A percentile compares a stretch with the other conserved stretches of the same genome.
These are phyloP conservation scores for Globisporangium lucens DNA, from an alignment of 352 stramenopile genomes.

Conservation along the genomic window DNA sequence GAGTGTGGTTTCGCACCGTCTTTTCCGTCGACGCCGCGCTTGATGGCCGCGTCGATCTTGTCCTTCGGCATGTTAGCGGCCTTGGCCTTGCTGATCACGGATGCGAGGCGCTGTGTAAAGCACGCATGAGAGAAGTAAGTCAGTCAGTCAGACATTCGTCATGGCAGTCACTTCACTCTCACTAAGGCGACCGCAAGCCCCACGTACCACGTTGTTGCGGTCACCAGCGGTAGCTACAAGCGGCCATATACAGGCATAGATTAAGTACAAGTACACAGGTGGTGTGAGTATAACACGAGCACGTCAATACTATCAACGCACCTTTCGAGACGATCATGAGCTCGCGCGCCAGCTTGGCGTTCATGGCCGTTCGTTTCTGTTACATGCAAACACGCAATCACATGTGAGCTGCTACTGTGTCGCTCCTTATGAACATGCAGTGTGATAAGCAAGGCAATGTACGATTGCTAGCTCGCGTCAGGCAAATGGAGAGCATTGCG, in stretches of 20 bases:
- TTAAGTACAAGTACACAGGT: too few species aligned
- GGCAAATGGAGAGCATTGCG: not conserved
- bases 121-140: constrained; percentile 5
- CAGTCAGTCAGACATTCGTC: too few species aligned
- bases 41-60: constrained; percentile 80
- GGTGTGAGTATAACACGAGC: too few species aligned
- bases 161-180: too few species aligned
- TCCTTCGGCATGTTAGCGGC: constrained; percentile 82
- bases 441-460: not conserved
- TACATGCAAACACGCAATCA: not conserved
- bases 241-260: not conserved
- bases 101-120: constrained; percentile 31
- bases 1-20: constrained; percentile 29
- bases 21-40: constrained; percentile 79
- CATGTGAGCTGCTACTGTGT: not conserved
- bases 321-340: constrained; percentile 75
- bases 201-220: constrained; percentile 64
- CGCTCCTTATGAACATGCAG: too few species aligned
- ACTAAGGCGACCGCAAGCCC: too few species aligned
- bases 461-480: not conserved
- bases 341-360: constrained; percentile 71
- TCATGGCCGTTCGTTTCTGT: constrained; percentile 76
- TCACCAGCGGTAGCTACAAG: constrained; percentile 50
- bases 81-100: constrained; percentile 71
- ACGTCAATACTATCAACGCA: constrained; percentile 14